Percentiles rank a stretch among this genome's conserved stretches.
Conservation (phyloP, 768 basidiomycete species). For the Boletus reticuloceps region DNA sequence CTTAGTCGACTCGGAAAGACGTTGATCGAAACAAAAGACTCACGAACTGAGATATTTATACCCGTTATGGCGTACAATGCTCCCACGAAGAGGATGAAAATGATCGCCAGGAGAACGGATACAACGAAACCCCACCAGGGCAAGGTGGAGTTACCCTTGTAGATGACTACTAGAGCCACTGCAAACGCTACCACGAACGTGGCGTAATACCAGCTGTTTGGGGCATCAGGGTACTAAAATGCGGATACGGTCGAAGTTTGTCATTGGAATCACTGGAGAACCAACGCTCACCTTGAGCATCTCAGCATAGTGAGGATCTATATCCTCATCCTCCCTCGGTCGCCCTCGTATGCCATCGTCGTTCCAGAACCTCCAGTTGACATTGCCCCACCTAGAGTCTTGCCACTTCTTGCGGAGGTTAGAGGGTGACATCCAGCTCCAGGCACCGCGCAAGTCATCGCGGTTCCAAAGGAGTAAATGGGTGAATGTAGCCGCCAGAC, state of each 20-base stretch:
- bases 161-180: slow-evolving; percentile 54
- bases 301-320: slow-evolving; percentile 56
- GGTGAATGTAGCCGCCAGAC: slow-evolving; percentile 47
- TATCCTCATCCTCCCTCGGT: slow-evolving; percentile 36
- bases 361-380: slow-evolving; percentile 40
- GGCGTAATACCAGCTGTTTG: slow-evolving; percentile 33
- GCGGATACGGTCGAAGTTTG: not conserved
- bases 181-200: slow-evolving; percentile 34
- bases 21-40: slow-evolving; percentile 2
- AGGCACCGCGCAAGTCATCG: slow-evolving; percentile 44
- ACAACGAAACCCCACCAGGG: slow-evolving; percentile 62
- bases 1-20: not conserved
- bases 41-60: slow-evolving; percentile 12
- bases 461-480: slow-evolving; percentile 55
- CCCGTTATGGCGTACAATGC: slow-evolving; percentile 54
- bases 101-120: slow-evolving; percentile 46
- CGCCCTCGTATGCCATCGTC: slow-evolving; percentile 17
- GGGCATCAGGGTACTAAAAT: slow-evolving; percentile 33
- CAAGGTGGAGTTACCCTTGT: slow-evolving; percentile 50
- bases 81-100: slow-evolving; percentile 52
- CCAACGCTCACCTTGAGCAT: slow-evolving; percentile 39
- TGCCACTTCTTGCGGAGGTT: slow-evolving; percentile 24
- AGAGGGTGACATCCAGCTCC: slow-evolving; percentile 44
- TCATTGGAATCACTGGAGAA: slow-evolving; percentile 14
- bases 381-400: slow-evolving; percentile 23